Evolutionary conservation across 1,139 yeast species (phyloP).

Genomic region (Saccharomyces pastorianus): DNA sequence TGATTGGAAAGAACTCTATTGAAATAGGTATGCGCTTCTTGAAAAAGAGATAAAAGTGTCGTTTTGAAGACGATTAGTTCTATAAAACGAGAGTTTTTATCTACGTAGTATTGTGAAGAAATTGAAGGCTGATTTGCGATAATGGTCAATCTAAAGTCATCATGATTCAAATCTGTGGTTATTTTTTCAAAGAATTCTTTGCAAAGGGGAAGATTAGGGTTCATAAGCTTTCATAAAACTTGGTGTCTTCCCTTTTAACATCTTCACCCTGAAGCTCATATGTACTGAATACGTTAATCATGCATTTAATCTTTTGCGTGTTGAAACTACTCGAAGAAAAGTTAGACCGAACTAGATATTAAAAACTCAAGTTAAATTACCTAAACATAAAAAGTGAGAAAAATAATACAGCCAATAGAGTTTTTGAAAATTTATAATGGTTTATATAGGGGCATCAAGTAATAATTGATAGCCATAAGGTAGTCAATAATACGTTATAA

Average conservation of each 20-base stretch:
- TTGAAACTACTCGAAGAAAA: no score
- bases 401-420: no score
- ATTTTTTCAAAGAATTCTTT: slow-evolving; percentile 10
- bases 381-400: not conserved
- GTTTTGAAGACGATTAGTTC: slow-evolving; percentile 31
- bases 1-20: slow-evolving; percentile 4
- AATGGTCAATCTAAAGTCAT: slow-evolving; percentile 16
- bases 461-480: not conserved
- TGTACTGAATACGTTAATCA: not conserved
- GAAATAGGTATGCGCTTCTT: slow-evolving; percentile 28
- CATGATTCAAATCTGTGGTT: slow-evolving; percentile 2
- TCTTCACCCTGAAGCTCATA: not conserved
- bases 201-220: slow-evolving; percentile 7
- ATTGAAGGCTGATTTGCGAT: slow-evolving; percentile 19
- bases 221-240: not conserved
- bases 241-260: not conserved
- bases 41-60: slow-evolving; percentile 24
- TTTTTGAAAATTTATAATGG: no score
- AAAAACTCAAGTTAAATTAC: no score
- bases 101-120: slow-evolving; percentile 13
- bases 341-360: not conserved
- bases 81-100: slow-evolving; percentile 9
- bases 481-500: not conserved
- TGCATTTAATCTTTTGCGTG: not conserved
- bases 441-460: no score